phyloP scores from a whole-genome alignment of 768 basidiomycete genomes.

The Russula compacta region DNA sequence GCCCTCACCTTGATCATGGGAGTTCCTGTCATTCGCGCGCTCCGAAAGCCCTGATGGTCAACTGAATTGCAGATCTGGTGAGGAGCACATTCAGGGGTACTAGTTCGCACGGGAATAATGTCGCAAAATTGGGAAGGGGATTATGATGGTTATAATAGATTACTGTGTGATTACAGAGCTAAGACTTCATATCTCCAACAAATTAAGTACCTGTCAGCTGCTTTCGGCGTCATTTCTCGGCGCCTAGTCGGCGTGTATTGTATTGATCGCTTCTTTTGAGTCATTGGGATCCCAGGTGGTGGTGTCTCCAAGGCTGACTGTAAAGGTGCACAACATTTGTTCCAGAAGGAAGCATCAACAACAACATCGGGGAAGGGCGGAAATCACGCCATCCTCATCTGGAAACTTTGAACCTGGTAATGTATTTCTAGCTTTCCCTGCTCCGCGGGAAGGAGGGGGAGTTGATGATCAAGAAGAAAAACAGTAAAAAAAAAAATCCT shows the following conservation, averaged over 20 bases:
- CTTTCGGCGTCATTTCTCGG: constrained; percentile 3
- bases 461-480: no score
- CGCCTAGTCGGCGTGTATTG: background rate
- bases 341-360: background rate
- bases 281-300: constrained; percentile 3
- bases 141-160: no score
- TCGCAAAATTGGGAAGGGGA: no score
- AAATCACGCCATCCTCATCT: background rate
- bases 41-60: background rate
- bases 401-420: background rate
- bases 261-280: background rate
- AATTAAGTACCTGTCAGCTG: constrained; percentile 13
- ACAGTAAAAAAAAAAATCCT: background rate
- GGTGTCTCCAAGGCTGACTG: background rate
- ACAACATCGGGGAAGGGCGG: background rate
- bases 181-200: no score
- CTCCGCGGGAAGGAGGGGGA: no score
- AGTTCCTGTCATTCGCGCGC: background rate
- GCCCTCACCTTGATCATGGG: background rate
- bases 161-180: no score
- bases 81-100: background rate
- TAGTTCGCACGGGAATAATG: constrained; percentile 1
- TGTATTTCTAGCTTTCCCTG: background rate
- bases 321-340: background rate
- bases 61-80: constrained; percentile 1